These are phyloP conservation scores for Stenogyne calaminthoides DNA, from an alignment of 305 asterid genomes.

Conservation along the genomic window DNA sequence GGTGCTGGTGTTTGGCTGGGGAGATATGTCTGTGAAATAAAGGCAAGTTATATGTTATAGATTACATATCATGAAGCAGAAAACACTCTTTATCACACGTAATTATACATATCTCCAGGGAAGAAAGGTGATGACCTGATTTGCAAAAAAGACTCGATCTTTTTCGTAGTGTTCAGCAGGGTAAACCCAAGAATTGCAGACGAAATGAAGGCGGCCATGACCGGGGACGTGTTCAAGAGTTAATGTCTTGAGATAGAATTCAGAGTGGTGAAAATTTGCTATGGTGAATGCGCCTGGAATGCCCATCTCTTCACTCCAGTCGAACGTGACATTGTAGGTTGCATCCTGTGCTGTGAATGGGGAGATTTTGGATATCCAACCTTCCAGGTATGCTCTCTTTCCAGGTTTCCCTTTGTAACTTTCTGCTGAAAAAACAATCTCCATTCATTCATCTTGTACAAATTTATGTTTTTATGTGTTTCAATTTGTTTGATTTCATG, in stretches of 20 bases:
- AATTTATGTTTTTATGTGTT: background rate
- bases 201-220: constrained; percentile 57
- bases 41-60: background rate
- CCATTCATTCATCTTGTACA: background rate
- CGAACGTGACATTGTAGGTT: constrained; percentile 46
- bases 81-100: background rate
- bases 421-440: constrained; percentile 25
- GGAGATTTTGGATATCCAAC: constrained; percentile 42
- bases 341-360: constrained; percentile 37
- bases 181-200: constrained; percentile 84
- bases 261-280: constrained; percentile 54
- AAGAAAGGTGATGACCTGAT: constrained; percentile 30
- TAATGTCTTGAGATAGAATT: constrained; percentile 75
- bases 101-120: too few species aligned
- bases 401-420: constrained; percentile 49
- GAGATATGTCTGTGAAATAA: constrained; percentile 51
- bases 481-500: background rate
- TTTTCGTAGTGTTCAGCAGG: constrained; percentile 49
- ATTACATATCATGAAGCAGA: background rate
- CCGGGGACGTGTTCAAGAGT: constrained; percentile 62
- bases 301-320: constrained; percentile 58
- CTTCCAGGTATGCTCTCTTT: constrained; percentile 50
- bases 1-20: constrained; percentile 69
- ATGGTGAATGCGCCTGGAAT: constrained; percentile 67
- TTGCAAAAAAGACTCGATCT: constrained; percentile 64